phyloP scores from a whole-genome alignment of 2,329 filamentous ascomycete genomes.

The Cytospora schulzeri region DNA sequence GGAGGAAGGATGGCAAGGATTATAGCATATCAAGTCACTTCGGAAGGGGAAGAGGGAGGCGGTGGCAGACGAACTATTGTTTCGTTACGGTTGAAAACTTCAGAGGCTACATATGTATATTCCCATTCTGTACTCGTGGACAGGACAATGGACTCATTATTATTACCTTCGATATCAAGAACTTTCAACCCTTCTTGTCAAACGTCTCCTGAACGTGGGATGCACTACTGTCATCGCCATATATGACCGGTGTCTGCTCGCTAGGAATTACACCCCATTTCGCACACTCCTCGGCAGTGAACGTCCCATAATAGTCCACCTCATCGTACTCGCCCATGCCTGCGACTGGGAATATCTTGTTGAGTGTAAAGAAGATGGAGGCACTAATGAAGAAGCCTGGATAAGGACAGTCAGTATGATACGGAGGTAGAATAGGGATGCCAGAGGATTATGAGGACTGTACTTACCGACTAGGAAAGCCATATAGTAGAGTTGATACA shows the following conservation, averaged over 20 bases:
- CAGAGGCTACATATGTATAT: neutral
- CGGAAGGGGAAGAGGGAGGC: too few species aligned
- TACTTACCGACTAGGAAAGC: constrained; percentile 46
- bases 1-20: too few species aligned
- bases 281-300: constrained; percentile 45
- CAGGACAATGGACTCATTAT: neutral
- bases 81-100: neutral
- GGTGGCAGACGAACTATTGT: too few species aligned
- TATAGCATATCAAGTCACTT: too few species aligned
- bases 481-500: constrained; percentile 50
- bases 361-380: constrained; percentile 35
- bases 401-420: neutral
- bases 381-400: constrained; percentile 44
- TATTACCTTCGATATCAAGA: neutral
- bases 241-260: constrained; percentile 4
- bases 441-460: constrained; percentile 21
- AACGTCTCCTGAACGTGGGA: constrained; percentile 20
- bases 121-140: too few species aligned
- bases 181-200: constrained; percentile 9
- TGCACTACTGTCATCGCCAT: constrained; percentile 14
- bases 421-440: neutral
- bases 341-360: constrained; percentile 42
- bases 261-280: constrained; percentile 30
- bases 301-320: constrained; percentile 47
- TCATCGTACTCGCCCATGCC: constrained; percentile 47